Base-by-base conservation (phyloP, 768 basidiomycete species). In the Mycena rosella region DNA sequence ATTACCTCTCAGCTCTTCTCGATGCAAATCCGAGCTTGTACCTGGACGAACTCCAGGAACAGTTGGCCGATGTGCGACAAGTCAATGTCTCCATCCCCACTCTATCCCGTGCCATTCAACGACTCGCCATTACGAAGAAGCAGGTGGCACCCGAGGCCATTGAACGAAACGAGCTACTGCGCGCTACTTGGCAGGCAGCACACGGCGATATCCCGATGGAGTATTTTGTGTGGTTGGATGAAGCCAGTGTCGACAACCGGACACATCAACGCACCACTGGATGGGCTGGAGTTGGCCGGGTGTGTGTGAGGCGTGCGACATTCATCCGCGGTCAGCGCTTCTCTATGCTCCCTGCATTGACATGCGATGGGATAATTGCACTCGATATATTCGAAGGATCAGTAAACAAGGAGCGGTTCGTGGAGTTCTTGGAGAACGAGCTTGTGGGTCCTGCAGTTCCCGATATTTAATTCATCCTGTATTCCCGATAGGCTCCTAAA, bases 301-400 rank as follows among this genome's bases (percentile, higher is more conserved):
- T 72, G 13, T 78, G 75, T 73, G 73, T 80, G 3, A 42, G 65
- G 6, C 64, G 73, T 3, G 64, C 60, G 32, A 72, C 74, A 5
- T 73, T 78, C 63, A 66, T 79, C n/a, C n/a, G 67, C 5, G 71
- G 70, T 10, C 45, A 69, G 36, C 45, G 66, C 17, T 71, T 64
- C 38, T 71, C 70, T 1, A 69, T 76, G 14, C 72, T 80, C 20
- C 78, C 76, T 3, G 78, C 75, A 3, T 58, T 79, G 22, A 74
- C 74, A 3, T 48, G 47, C 8, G 70, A 76, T 61, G 77, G 75
- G 1, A 73, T 76, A 24, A 74, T 77, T 66, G 74, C 74, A 4
- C 69, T 77, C 3, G 75, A 78, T 13, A 77, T 79, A n/a, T 26
- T 80, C 57, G 75, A 76, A 55, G 79, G 78, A 0, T 77, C 78